Evolutionary conservation across 371 early-diverging fungal species (phyloP), one percentile per base, ranked within the genome.

Genomic region (Mycotypha africana): DNA sequence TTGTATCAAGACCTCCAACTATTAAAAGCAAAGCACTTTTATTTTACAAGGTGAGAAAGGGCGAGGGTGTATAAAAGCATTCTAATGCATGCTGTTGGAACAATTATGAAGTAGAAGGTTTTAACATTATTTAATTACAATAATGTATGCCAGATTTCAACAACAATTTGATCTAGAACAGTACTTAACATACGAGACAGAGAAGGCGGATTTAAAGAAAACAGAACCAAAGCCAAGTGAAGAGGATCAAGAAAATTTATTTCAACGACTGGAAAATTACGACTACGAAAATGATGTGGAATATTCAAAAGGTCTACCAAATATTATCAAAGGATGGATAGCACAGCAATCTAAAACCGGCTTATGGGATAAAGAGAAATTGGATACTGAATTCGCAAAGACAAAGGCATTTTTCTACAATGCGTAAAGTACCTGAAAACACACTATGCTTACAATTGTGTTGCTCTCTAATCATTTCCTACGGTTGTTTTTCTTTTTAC

Each of bases 21-120:
- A 19, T 46, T 79, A 12, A 62, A 68, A 50, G 77, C 72, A 45
- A 79, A 76, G 45, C 77, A 79, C 38, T 75, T 71, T 54, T 79
- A 75, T 43, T 79, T 66, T 23, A 62, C 74, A 21, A 74, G 51
- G 63, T 61, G 48, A 49, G 11, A 8, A 8, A 28, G 11, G 11
- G 28, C 5, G 28, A n/a, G n/a, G n/a, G n/a, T n/a, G n/a, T n/a
- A n/a, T n/a, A n/a, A n/a, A n/a, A n/a, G n/a, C n/a, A n/a, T n/a
- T n/a, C n/a, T n/a, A n/a, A n/a, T n/a, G n/a, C n/a, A n/a, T n/a
- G n/a, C n/a, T n/a, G n/a, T n/a, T n/a, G n/a, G n/a, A n/a, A 25
- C 12, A 37, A 34, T 21, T 16, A 19, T n/a, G 5, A 20, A 17
- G 2, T 12, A 15, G 17, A 38, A 17, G 9, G 5, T 17, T 19